Percentiles rank a stretch among this genome's conserved stretches.
phyloP scores from a whole-genome alignment of 371 early-diverging fungal genomes.

The Apophysomyces ossiformis region DNA sequence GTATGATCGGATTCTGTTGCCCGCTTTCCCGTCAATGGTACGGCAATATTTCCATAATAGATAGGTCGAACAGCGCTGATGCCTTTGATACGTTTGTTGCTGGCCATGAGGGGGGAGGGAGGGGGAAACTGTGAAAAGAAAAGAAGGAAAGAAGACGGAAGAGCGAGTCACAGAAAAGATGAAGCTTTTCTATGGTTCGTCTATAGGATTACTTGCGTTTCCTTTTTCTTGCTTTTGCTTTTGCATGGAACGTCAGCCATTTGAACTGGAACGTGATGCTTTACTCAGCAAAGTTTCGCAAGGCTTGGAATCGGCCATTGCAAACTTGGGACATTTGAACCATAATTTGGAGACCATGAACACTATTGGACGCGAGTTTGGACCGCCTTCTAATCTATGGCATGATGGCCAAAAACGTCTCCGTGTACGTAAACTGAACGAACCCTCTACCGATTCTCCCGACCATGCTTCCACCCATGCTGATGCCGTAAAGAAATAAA shows the following conservation, averaged over 20 bases:
- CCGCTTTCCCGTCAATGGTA: constrained; percentile 67
- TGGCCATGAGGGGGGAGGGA: constrained; percentile 29
- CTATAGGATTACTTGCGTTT: no score
- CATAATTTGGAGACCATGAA: constrained; percentile 60
- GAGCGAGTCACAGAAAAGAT: not conserved
- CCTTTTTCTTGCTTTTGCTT: no score
- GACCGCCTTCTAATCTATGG: constrained; percentile 56
- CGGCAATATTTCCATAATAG: constrained; percentile 78
- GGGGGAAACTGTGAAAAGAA: not conserved
- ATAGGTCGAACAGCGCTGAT: constrained; percentile 73
- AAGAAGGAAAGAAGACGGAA: constrained; percentile 13
- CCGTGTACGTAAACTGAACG: constrained; percentile 6
- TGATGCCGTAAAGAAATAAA: not conserved
- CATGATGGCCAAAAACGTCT: constrained; percentile 12
- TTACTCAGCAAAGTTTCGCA: constrained; percentile 33
- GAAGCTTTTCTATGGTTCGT: no score
- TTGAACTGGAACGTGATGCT: constrained; percentile 30
- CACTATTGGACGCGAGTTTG: constrained; percentile 60
- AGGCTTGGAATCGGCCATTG: constrained; percentile 51
- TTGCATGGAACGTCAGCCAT: constrained; percentile 14
- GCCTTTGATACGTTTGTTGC: constrained; percentile 63
- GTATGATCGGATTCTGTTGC: constrained; percentile 76
- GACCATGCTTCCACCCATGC: not conserved
- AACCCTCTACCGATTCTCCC: not conserved
- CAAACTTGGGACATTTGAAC: constrained; percentile 53